Evolutionary conservation across 116 monocot genomes (phyloP).

Genomic region (Posidonia oceanica): DNA sequence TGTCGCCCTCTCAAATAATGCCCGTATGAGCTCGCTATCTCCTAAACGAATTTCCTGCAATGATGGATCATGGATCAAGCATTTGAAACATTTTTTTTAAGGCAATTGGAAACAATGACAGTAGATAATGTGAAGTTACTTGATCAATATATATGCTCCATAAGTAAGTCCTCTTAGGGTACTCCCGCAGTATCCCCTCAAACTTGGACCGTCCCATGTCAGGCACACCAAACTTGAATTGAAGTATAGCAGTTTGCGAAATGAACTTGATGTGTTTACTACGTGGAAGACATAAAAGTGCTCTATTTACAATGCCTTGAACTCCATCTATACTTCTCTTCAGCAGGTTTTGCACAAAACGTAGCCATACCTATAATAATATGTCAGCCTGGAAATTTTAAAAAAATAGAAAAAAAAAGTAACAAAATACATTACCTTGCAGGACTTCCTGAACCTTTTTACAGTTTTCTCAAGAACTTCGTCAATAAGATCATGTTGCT

Average conservation of each 20-base stretch:
- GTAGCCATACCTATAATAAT: slow-evolving; percentile 57
- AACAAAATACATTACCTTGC: slow-evolving; percentile 48
- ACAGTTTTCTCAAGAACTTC: slow-evolving; percentile 76
- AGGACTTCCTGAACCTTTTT: slow-evolving; percentile 73
- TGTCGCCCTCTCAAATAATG: slow-evolving; percentile 85
- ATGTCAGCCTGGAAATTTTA: neutral
- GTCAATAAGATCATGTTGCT: slow-evolving; percentile 47
- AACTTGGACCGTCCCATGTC: slow-evolving; percentile 64
- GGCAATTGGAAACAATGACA: neutral
- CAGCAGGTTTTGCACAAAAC: slow-evolving; percentile 29
- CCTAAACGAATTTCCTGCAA: slow-evolving; percentile 73
- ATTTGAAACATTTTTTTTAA: neutral
- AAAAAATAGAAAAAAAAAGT: neutral
- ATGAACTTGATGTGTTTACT: slow-evolving; percentile 86
- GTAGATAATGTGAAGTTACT: slow-evolving; percentile 23
- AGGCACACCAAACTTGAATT: slow-evolving; percentile 61
- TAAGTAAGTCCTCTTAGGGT: slow-evolving; percentile 81
- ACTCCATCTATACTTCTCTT: slow-evolving; percentile 43
- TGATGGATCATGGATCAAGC: neutral
- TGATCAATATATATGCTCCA: slow-evolving; percentile 96
- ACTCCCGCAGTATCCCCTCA: slow-evolving; percentile 62
- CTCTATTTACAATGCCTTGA: slow-evolving; percentile 57
- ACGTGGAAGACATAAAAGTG: slow-evolving; percentile 55
- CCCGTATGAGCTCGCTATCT: slow-evolving; percentile 50
- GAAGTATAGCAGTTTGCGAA: slow-evolving; percentile 63